phyloP scores from a whole-genome alignment of 176 grass and related monocot genomes.

The Zoysia japonica region DNA sequence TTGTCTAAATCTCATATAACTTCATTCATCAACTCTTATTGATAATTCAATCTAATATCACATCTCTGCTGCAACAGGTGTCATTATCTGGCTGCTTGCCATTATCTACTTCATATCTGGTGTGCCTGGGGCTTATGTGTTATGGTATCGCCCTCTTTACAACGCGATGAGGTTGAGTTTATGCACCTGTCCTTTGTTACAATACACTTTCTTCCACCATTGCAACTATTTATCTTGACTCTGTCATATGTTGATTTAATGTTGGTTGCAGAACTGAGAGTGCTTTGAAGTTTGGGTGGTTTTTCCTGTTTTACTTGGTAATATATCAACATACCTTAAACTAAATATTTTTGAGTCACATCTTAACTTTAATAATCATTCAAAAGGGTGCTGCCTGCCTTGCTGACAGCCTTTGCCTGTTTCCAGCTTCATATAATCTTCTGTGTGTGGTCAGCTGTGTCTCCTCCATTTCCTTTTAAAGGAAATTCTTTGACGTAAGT shows the following conservation, averaged over 20 bases:
- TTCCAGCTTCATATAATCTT: conserved; percentile 92
- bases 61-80: conserved; percentile 52
- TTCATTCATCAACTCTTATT: conserved; percentile 8
- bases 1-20: conserved; percentile 9
- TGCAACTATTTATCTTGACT: conserved; percentile 19
- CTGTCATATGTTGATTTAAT: conserved; percentile 26
- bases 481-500: conserved; percentile 98
- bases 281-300: conserved; percentile 97
- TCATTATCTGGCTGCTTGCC: conserved; percentile 92
- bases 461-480: conserved; percentile 95
- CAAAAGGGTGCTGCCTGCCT: background rate
- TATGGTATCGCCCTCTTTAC: conserved; percentile 97
- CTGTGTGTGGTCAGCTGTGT: conserved; percentile 84
- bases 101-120: conserved; percentile 97
- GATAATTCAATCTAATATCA: conserved; percentile 22
- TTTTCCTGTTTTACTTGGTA: conserved; percentile 97
- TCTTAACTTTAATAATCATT: conserved; percentile 11
- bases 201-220: conserved; percentile 1
- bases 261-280: conserved; percentile 75
- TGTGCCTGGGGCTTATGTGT: conserved; percentile 82
- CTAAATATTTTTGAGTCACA: conserved; percentile 8
- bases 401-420: conserved; percentile 23
- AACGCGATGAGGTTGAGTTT: conserved; percentile 79
- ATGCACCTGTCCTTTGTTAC: conserved; percentile 15
- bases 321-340: background rate